Conservation (phyloP, 441 rosid species). For the Geranium incanum region DNA sequence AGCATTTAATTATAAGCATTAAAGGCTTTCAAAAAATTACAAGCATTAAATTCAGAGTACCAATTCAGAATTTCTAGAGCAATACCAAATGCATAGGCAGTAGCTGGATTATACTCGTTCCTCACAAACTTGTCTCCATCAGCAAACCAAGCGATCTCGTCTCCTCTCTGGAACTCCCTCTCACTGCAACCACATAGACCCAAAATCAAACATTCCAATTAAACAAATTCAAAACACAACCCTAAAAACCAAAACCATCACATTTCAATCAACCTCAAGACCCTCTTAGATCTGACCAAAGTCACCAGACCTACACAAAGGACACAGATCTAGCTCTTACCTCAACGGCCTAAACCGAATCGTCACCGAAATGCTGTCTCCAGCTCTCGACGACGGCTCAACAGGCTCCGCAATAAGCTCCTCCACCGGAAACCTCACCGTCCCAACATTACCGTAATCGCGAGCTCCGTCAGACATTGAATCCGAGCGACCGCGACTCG, state of each 20-base stretch:
- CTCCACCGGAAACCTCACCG: conserved; percentile 51
- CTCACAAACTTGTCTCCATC: conserved; percentile 89
- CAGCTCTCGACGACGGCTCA: conserved; percentile 49
- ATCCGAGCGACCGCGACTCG: conserved; percentile 48
- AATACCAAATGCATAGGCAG: conserved; percentile 89
- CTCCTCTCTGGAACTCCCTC: conserved; percentile 90
- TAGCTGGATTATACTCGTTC: conserved; percentile 75
- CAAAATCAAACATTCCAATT: conserved; percentile 12
- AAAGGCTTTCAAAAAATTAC: neutral
- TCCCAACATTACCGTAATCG: conserved; percentile 29
- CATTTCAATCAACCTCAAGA: conserved; percentile 17
- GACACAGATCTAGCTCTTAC: conserved; percentile 65
- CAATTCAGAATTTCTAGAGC: neutral
- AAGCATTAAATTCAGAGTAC: neutral
- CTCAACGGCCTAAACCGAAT: conserved; percentile 94
- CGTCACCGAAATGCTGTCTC: conserved; percentile 94
- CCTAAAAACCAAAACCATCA: conserved; percentile 6
- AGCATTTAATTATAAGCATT: neutral
- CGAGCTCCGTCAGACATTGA: conserved; percentile 23
- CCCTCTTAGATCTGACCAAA: conserved; percentile 43
- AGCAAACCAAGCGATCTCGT: conserved; percentile 92
- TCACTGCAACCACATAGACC: conserved; percentile 41
- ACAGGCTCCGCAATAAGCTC: conserved; percentile 61
- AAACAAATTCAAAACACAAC: conserved; percentile 2
- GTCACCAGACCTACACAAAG: conserved; percentile 5